Evolutionary conservation across 192 early-diverging fungal species (phyloP).

Genomic region (Umbelopsis sp.): DNA sequence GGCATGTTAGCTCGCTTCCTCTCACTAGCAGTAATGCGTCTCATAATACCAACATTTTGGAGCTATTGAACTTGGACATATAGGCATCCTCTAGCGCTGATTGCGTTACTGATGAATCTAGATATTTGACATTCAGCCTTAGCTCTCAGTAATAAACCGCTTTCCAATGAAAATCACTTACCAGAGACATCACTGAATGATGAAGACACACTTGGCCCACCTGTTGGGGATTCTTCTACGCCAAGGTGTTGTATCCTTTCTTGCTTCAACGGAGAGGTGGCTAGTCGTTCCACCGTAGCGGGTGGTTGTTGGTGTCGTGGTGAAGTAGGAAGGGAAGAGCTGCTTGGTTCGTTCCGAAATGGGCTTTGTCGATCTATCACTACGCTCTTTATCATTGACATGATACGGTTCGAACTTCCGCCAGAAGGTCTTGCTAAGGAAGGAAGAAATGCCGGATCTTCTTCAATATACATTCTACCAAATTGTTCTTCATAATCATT

Average conservation of each 20-base stretch:
- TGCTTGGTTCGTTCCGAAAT: not conserved
- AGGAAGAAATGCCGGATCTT: slow-evolving; percentile 21
- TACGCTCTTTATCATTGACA: slow-evolving; percentile 10
- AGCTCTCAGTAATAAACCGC: no score
- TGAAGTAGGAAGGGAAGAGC: not conserved
- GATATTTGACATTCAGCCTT: not conserved
- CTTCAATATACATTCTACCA: slow-evolving; percentile 6
- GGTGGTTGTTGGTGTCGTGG: not conserved
- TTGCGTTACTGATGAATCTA: slow-evolving; percentile 58
- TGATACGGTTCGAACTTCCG: not conserved
- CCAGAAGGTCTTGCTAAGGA: not conserved
- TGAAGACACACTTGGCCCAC: slow-evolving; percentile 33
- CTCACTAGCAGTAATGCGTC: not conserved
- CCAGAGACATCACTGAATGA: slow-evolving; percentile 54
- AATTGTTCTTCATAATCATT: slow-evolving; percentile 16
- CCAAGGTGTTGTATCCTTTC: slow-evolving; percentile 6
- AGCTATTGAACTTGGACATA: slow-evolving; percentile 52
- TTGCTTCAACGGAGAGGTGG: slow-evolving; percentile 3
- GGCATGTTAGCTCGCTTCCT: slow-evolving; percentile 15
- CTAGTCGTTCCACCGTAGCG: not conserved
- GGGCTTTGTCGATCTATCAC: slow-evolving; percentile 14
- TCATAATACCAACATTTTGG: slow-evolving; percentile 43
- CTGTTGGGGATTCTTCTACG: not conserved
- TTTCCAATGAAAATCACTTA: slow-evolving; percentile 8
- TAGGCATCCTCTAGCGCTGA: slow-evolving; percentile 59